These are phyloP conservation scores for Hysterium pulicare DNA, from an alignment of 2,329 filamentous ascomycete species.

Conservation along the genomic window DNA sequence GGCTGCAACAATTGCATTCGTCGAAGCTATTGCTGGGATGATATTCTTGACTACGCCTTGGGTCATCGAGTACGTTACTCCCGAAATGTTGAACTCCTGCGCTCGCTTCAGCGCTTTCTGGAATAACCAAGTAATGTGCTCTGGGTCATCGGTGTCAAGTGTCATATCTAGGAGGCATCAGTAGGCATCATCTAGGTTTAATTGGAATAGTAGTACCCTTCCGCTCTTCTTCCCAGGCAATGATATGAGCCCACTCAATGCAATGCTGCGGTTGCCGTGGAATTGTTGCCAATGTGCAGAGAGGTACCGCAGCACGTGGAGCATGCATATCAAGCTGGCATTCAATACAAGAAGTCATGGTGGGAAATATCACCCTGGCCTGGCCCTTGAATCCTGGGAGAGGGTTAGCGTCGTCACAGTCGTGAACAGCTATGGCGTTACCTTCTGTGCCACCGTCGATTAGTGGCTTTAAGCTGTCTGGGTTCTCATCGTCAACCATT, in stretches of 20 bases:
- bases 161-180: constrained; percentile 55
- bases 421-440: constrained; percentile 21
- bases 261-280: constrained; percentile 97
- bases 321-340: constrained; percentile 99
- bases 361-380: constrained; percentile 85
- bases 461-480: constrained; percentile 85
- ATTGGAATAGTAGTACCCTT: constrained; percentile 29
- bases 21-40: constrained; percentile 96
- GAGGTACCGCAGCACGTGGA: constrained; percentile 90
- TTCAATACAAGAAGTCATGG: constrained; percentile 93
- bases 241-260: constrained; percentile 97
- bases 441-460: constrained; percentile 96
- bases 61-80: constrained; percentile 91
- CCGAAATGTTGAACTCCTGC: constrained; percentile 81
- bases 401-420: neutral
- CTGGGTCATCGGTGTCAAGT: constrained; percentile 92
- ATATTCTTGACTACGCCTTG: constrained; percentile 99
- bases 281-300: constrained; percentile 94
- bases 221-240: constrained; percentile 79
- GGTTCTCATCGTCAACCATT: constrained; percentile 80
- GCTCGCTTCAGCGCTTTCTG: constrained; percentile 78
- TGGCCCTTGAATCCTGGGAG: constrained; percentile 86
- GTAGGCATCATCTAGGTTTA: neutral
- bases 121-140: constrained; percentile 97
- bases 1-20: constrained; percentile 93